Evolutionary conservation across 371 early-diverging fungal species (phyloP), one percentile per base, ranked within the genome.

Genomic region (Apophysomyces variabilis): DNA sequence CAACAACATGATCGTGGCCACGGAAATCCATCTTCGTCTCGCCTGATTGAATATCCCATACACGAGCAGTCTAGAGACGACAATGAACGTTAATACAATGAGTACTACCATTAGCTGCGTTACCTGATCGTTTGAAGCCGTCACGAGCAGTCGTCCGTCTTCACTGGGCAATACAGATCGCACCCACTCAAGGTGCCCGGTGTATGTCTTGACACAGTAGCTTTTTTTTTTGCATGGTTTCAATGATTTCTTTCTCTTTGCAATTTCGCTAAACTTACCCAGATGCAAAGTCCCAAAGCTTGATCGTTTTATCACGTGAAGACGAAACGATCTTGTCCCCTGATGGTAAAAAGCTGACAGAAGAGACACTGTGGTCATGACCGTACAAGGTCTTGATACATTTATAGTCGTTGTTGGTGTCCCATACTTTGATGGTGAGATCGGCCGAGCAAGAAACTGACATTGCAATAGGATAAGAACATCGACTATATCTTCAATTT

Each of bases 1-100:
- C 98, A 14, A 97, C 91, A n/a, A 97, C 96, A 71, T 97, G 95
- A 13, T 93, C 94, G 73, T 97, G 97, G 13, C 95, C 97, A 58
- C 92, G 85, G 68, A 95, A 76, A 57, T 93, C 93, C 66, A 76
- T 77, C 68, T 89, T 90, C 63, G 87, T 85, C 58, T 92, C 92
- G 41, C 94, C 93, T n/a, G 90, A 79, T 8, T 77, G 58, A 0
- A 83, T 68, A 66, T 95, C 93, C 94, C 94, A 95, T 9, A 95
- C 66, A n/a, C 92, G 85, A 7, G 94, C 83, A 18, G 91, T 91
- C 92, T 93, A 71, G 36, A 26, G 36, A 8, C 44, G 21, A 26
- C 32, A 3, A 46, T 39, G 60, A 44, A 18, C 45, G 9, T n/a
- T 36, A 6, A 6, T 38, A n/a, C 6, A 26, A 7, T 14, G 13